Conservation (phyloP, 2,329 filamentous ascomycete species). For the Didymella keratinophila region DNA sequence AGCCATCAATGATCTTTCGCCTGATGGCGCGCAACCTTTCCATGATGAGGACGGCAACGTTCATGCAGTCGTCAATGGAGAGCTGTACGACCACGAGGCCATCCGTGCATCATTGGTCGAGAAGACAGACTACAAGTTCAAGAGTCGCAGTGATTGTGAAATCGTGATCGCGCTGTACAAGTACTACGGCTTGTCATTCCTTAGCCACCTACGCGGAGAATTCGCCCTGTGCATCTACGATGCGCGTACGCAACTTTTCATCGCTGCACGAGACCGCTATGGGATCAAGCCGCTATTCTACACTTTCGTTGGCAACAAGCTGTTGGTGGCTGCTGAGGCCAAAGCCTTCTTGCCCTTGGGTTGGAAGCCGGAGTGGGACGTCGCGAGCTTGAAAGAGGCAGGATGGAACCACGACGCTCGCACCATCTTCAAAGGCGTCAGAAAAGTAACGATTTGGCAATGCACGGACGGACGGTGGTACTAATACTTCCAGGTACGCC, state of each 20-base stretch:
- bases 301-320: conserved; percentile 50
- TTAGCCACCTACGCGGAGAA: conserved; percentile 61
- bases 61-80: conserved; percentile 67
- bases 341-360: conserved; percentile 62
- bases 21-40: conserved; percentile 32
- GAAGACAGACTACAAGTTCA: conserved; percentile 54
- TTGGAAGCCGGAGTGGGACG: conserved; percentile 62
- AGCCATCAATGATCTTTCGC: conserved; percentile 34
- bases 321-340: conserved; percentile 62
- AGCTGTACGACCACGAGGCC: conserved; percentile 63
- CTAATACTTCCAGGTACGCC: conserved; percentile 41
- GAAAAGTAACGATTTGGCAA: conserved; percentile 35
- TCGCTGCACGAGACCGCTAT: conserved; percentile 63
- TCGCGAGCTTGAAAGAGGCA: conserved; percentile 53
- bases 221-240: conserved; percentile 64
- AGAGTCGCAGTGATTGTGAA: conserved; percentile 59
- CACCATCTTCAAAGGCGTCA: conserved; percentile 61
- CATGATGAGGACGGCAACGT: conserved; percentile 38
- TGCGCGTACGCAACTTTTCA: conserved; percentile 46
- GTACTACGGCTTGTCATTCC: conserved; percentile 53
- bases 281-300: conserved; percentile 66
- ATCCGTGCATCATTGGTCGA: conserved; percentile 50
- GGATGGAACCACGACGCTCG: conserved; percentile 56
- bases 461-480: conserved; percentile 10
- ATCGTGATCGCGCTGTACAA: conserved; percentile 61